Conservation (phyloP, 176 grass and related monocot species). For the Urochloa ruziziensis region DNA sequence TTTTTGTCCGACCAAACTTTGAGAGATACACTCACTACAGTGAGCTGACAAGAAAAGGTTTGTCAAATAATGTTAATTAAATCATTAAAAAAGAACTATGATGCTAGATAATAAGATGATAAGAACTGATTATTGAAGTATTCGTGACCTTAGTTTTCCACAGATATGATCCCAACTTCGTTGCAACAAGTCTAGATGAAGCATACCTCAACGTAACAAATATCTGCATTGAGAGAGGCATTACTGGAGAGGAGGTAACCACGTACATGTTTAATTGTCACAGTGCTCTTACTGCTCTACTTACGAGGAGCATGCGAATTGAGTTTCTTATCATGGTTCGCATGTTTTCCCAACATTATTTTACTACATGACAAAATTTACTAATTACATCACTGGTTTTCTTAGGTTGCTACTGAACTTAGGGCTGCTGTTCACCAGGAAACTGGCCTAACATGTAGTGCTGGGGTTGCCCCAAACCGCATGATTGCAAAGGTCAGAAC, state of each 20-base stretch:
- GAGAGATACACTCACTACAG: constrained; percentile 89
- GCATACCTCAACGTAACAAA: constrained; percentile 80
- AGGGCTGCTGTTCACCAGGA: constrained; percentile 69
- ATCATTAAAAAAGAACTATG: constrained; percentile 5
- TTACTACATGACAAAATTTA: constrained; percentile 15
- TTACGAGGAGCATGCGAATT: neutral
- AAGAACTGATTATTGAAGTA: constrained; percentile 26
- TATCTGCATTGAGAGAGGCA: constrained; percentile 60
- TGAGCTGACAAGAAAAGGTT: constrained; percentile 90
- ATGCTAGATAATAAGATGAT: neutral
- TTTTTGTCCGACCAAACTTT: constrained; percentile 89
- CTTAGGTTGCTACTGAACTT: constrained; percentile 85
- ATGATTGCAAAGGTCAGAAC: constrained; percentile 82
- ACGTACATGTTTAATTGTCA: constrained; percentile 8
- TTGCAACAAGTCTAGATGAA: constrained; percentile 91
- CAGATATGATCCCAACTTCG: constrained; percentile 79
- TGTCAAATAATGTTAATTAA: constrained; percentile 11
- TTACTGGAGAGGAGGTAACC: constrained; percentile 73
- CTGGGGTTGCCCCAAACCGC: constrained; percentile 84
- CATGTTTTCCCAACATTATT: neutral
- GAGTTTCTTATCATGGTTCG: neutral
- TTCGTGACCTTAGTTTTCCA: constrained; percentile 59
- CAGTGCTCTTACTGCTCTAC: neutral
- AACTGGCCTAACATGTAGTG: constrained; percentile 96
- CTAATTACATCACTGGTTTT: constrained; percentile 21